Evolutionary conservation across 2,329 filamentous ascomycete species (phyloP).

Genomic region (Fonsecaea monophora): DNA sequence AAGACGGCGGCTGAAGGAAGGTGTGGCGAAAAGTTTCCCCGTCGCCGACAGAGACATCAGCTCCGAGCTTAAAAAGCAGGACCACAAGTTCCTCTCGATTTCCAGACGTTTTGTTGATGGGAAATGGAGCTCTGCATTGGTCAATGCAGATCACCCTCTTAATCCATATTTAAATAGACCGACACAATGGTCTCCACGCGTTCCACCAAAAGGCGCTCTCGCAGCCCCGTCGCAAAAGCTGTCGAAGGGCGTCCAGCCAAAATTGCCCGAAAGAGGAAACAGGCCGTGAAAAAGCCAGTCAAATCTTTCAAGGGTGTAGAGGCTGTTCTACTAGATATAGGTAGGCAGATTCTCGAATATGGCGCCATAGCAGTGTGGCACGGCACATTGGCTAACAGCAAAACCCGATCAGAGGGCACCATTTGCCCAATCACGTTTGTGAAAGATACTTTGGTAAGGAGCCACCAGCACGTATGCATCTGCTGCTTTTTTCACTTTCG

Average conservation of each 20-base stretch:
- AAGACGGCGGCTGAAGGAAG: not conserved
- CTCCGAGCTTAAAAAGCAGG: not conserved
- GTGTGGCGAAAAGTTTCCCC: not conserved
- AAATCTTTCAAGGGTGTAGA: constrained; percentile 16
- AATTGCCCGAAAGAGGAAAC: constrained; percentile 2
- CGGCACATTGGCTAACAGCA: constrained; percentile 5
- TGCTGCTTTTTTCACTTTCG: not conserved
- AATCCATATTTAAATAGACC: not conserved
- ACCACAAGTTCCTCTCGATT: not conserved
- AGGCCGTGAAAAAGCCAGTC: not conserved
- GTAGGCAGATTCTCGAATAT: constrained; percentile 4
- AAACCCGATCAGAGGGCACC: constrained; percentile 32
- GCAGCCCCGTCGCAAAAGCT: constrained; percentile 13
- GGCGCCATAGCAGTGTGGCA: not conserved
- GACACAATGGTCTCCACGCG: constrained; percentile 26
- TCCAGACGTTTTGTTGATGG: not conserved
- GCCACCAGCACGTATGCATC: not conserved
- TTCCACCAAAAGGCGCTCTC: constrained; percentile 26
- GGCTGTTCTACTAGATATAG: constrained; percentile 28
- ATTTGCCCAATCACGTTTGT: constrained; percentile 38
- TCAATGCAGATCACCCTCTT: too few species aligned
- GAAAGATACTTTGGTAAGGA: constrained; percentile 35
- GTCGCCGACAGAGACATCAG: not conserved
- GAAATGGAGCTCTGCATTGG: not conserved
- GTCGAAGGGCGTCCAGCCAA: constrained; percentile 13